Evolutionary conservation across 1,139 yeast genomes (phyloP), one percentile per base, ranked within the genome.

Genomic region (Kodamaea alishanica): DNA sequence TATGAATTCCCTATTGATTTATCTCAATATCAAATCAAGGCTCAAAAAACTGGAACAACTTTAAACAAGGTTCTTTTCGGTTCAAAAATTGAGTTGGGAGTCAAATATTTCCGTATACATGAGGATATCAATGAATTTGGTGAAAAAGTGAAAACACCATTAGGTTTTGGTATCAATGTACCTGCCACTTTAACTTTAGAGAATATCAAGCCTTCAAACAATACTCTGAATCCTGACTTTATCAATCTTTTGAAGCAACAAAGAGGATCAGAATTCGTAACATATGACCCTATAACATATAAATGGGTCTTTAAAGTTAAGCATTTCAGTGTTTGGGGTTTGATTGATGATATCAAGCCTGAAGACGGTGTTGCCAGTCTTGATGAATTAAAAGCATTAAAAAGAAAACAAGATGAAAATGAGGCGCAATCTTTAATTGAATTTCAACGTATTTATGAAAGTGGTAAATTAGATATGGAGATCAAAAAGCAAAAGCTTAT

Each of bases 271-370:
- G 83, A 83, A 45, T 87, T 84, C 56, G 68, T 89, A 7, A 81
- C 90, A 4, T 89, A 83, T 55, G 90, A 84, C 52, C 90, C 89
- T 1, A 70, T 79, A 20, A 76, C 79, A n/a, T 86, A 86, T 22
- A 62, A 75, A 6, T 89, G 92, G 89, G 80, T 84, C 0, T 89
- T 88, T 60, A 77, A 72, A 50, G 97, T 92, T 1, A 81, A 84
- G 47, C 98, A 92, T 65, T 92, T 92, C 54, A 88, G 96, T 64
- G 77, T 84, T 6, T 92, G 97, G 96, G 97, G 97, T 3, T 64
- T 92, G 34, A 73, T 83, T 15, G 89, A 83, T 42, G 85, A 80
- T 24, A 80, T 76, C 32, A 83, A 79, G 42, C 77, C 70, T 6
- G 79, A 77, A 28, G 73, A 73, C 28, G 81, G 74, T 41, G 71